Base-by-base conservation (phyloP, 2,329 filamentous ascomycete species). In the Diaporthe eres region DNA sequence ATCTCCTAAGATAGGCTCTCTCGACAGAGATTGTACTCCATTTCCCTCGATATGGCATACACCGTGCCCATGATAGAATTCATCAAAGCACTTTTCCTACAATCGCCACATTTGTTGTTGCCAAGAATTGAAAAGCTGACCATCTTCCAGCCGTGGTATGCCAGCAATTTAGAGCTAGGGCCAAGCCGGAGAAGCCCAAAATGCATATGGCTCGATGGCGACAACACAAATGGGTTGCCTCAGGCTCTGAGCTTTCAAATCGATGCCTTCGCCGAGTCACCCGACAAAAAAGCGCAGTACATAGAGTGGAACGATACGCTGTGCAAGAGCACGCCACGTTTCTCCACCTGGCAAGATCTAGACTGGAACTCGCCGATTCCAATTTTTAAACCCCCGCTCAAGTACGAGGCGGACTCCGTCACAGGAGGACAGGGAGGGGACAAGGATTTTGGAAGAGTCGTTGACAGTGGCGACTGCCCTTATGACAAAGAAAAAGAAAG, bases 321-420 rank as follows among this genome's bases (percentile, higher is more conserved):
- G n/a, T 63, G 60, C 10, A 25, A 28, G 2, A 63, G 60, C 9
- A 63, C 60, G 4, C 60, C 60, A 2, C 60, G 60, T 5, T 63
- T 63, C 60, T 63, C 60, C 8, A 63, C 39, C 60, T 63, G 60
- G 37, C 60, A 63, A 63, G 60, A 63, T 10, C 15, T 63, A 28
- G 60, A 44, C 37, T 63, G 39, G 37, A 44, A 44, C 13, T 63
- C 60, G 13, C 60, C 37, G 7, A 63, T 63, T 13, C 60, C 60
- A 2, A 42, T 42, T 3, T 63, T 63, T 12, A 10, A 28, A 9
- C 60, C 60, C 2, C 37, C 37, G 3, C 60, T 63, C 13, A 44
- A 63, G 4, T 63, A 63, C 13, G 13, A 63, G 8, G 17, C 8
- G 5, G 60, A 63, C 15, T 44, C 13, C 3, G 13, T 4, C n/a